phyloP scores from a whole-genome alignment of 257 asterid genomes.

The Gentiana dahurica region DNA sequence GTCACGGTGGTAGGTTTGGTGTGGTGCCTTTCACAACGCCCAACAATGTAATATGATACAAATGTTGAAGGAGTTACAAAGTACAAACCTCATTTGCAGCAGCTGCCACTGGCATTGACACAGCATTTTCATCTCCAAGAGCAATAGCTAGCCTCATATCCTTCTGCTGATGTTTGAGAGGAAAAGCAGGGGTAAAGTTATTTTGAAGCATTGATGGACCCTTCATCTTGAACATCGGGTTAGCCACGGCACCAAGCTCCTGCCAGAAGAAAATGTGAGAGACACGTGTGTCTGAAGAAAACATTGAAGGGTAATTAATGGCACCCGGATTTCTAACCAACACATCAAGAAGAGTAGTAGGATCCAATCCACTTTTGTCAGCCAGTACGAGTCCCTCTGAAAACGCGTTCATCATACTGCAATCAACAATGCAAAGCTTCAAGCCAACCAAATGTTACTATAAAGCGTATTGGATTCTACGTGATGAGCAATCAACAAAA shows the following conservation, averaged over 20 bases:
- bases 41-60: not conserved
- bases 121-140: conserved; percentile 81
- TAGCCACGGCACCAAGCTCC: conserved; percentile 95
- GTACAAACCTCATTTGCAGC: conserved; percentile 76
- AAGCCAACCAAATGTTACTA: no score
- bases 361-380: conserved; percentile 78
- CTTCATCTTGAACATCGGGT: conserved; percentile 91
- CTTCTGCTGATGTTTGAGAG: conserved; percentile 95
- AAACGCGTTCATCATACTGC: conserved; percentile 96
- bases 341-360: conserved; percentile 82
- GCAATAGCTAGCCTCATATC: conserved; percentile 97
- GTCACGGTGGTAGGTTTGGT: no score
- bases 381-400: conserved; percentile 91
- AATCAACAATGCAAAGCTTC: not conserved
- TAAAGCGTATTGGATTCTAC: no score
- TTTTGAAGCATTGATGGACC: conserved; percentile 77
- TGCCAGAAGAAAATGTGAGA: conserved; percentile 19
- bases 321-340: conserved; percentile 37
- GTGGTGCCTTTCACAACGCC: no score
- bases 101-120: conserved; percentile 95
- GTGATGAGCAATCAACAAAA: no score
- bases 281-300: conserved; percentile 1
- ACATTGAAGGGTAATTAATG: not conserved
- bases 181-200: conserved; percentile 80
- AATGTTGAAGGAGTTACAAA: not conserved